Conservation (phyloP, 176 grass and related monocot genomes). For the Paspalum vaginatum region DNA sequence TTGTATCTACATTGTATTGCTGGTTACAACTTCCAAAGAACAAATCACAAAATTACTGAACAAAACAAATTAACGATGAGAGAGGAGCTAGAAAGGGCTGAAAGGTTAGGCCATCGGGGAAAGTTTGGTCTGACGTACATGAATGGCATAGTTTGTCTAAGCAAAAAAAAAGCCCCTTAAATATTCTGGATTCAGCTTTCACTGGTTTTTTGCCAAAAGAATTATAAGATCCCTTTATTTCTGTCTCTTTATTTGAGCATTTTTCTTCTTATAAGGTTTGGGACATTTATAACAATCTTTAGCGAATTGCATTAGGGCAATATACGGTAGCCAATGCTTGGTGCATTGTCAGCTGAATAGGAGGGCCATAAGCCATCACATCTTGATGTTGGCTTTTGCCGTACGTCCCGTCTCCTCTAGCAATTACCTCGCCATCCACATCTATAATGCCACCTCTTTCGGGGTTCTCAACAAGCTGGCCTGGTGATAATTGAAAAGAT, state of each 20-base stretch:
- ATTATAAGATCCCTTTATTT: not conserved
- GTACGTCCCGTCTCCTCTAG: conserved; percentile 52
- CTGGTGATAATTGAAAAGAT: conserved; percentile 59
- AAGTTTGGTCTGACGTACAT: not conserved
- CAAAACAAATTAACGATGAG: not conserved
- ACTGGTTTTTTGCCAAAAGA: not conserved
- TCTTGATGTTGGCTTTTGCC: conserved; percentile 31
- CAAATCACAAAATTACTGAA: conserved; percentile 1
- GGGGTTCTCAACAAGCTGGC: conserved; percentile 44
- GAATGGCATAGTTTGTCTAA: not conserved
- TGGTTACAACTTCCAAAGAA: not conserved
- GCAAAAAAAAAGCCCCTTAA: not conserved
- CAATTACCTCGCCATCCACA: conserved; percentile 81
- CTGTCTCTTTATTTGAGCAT: not conserved
- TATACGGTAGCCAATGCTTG: conserved; percentile 71
- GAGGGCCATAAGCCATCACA: conserved; percentile 65
- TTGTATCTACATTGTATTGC: not conserved
- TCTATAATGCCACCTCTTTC: conserved; percentile 71
- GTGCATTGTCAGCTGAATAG: conserved; percentile 66
- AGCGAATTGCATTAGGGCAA: not conserved
- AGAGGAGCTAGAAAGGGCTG: not conserved
- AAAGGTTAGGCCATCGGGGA: conserved; percentile 30
- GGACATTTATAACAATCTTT: not conserved
- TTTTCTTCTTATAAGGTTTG: not conserved
- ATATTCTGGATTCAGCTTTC: not conserved